Conservation (phyloP, 106 monocot species). For the Alisma plantagoaquatica region DNA sequence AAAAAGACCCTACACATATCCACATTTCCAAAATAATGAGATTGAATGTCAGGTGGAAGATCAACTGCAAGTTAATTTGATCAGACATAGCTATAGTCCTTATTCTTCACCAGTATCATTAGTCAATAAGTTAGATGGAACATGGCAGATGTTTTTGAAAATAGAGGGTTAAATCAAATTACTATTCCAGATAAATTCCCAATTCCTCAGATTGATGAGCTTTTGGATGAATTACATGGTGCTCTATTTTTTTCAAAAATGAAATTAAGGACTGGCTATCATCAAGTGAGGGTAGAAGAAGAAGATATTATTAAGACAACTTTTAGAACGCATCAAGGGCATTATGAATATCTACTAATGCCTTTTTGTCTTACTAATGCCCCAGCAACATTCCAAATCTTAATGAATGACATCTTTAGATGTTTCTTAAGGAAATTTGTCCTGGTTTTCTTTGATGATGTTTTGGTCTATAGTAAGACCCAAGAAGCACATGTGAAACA, state of each 20-base stretch:
- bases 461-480: background rate
- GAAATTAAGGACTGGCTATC: background rate
- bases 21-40: no score
- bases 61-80: no score
- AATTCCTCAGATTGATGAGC: background rate
- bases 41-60: no score
- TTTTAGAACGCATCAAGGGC: background rate
- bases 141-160: background rate
- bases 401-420: background rate
- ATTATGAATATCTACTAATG: conserved; percentile 1
- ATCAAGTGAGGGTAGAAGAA: background rate
- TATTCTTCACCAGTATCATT: background rate
- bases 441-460: background rate
- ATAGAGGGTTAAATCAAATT: background rate
- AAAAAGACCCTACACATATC: no score
- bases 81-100: background rate
- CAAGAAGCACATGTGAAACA: background rate
- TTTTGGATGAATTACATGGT: background rate
- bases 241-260: background rate
- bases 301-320: background rate
- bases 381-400: conserved; percentile 1
- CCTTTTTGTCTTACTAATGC: background rate
- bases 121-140: background rate
- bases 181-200: background rate
- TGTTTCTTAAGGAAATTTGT: background rate